A percentile compares a stretch with the other conserved stretches of the same genome.
These are phyloP conservation scores for Amanita molliuscula DNA, from an alignment of 768 basidiomycete species.

Conservation along the genomic window DNA sequence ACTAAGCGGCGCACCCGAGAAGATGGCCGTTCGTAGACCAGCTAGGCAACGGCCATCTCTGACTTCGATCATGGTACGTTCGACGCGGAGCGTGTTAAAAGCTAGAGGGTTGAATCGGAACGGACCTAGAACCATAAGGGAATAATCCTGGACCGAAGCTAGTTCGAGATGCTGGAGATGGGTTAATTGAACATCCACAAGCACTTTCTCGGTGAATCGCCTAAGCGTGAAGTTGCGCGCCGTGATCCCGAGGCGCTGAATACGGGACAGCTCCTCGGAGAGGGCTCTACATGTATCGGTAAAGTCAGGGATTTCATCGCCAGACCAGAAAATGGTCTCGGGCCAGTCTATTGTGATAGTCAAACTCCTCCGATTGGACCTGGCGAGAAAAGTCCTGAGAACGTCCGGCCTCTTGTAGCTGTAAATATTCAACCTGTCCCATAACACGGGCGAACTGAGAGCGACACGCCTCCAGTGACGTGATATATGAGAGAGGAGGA, in stretches of 20 bases:
- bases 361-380: neutral
- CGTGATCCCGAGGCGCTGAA: neutral
- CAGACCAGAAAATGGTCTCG: conserved; percentile 5
- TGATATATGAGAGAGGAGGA: conserved; percentile 36
- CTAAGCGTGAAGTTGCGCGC: conserved; percentile 2
- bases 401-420: neutral
- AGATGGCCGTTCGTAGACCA: neutral
- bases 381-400: conserved; percentile 3
- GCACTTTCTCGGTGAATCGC: neutral
- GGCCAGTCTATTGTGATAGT: conserved; percentile 2
- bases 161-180: conserved; percentile 2
- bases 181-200: neutral
- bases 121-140: neutral
- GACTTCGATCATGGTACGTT: conserved; percentile 4
- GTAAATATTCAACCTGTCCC: conserved; percentile 16
- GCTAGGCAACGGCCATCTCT: conserved; percentile 1
- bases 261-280: neutral
- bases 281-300: conserved; percentile 1
- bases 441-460: conserved; percentile 35
- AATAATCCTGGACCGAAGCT: neutral
- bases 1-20: neutral
- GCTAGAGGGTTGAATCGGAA: conserved; percentile 4
- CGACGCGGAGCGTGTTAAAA: neutral
- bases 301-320: conserved; percentile 4
- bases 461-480: conserved; percentile 45